Conservation (phyloP, 1,284 basidiomycete species). For the Puccinia polysora region DNA sequence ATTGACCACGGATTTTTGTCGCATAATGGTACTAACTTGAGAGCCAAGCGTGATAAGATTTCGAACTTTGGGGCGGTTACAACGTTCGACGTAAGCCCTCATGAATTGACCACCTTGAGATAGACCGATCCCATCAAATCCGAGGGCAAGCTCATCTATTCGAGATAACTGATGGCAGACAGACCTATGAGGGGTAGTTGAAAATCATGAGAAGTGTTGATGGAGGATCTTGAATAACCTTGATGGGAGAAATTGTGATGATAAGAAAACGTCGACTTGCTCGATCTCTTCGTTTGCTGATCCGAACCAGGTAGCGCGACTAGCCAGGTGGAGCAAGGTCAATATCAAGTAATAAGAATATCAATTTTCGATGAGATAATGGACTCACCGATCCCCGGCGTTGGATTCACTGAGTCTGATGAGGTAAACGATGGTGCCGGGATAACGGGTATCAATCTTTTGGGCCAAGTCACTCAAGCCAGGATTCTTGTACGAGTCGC, state of each 20-base stretch:
- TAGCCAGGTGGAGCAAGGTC: conserved; percentile 45
- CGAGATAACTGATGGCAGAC: conserved; percentile 49
- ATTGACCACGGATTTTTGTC: too few species aligned
- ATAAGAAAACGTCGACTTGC: conserved; percentile 4
- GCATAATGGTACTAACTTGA: conserved; percentile 49
- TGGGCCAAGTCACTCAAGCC: conserved; percentile 47
- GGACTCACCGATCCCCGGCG: conserved; percentile 11
- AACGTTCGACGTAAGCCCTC: conserved; percentile 52
- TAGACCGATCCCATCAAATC: conserved; percentile 53
- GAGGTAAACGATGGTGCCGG: conserved; percentile 51
- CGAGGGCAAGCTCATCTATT: conserved; percentile 49
- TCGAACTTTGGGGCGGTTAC: conserved; percentile 51
- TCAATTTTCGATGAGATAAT: neutral
- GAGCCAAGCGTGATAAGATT: conserved; percentile 53
- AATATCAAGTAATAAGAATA: conserved; percentile 1
- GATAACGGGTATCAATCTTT: conserved; percentile 50
- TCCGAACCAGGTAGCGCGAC: conserved; percentile 50
- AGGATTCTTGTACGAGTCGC: conserved; percentile 51
- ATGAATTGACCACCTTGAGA: conserved; percentile 51
- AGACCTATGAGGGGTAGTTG: neutral
- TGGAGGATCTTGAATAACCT: neutral
- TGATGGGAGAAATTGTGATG: neutral
- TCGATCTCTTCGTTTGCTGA: conserved; percentile 51
- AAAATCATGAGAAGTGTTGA: neutral
- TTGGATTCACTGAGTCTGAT: conserved; percentile 46